These are phyloP conservation scores for Triangularia setosa DNA, from an alignment of 2,329 filamentous ascomycete species.

Conservation along the genomic window DNA sequence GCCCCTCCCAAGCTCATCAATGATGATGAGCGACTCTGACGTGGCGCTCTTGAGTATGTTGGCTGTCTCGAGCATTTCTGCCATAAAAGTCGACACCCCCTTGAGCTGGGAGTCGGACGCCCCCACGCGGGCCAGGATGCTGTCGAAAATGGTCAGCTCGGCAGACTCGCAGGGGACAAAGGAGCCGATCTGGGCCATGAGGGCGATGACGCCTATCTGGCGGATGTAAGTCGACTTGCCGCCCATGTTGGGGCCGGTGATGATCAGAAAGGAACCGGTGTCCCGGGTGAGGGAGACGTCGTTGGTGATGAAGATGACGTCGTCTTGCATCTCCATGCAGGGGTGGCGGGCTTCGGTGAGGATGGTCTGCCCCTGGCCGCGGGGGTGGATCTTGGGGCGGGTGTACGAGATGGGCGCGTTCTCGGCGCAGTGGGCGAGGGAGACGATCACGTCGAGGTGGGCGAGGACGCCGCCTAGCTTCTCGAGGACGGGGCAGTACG, in stretches of 20 bases:
- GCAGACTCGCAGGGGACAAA: constrained; percentile 91
- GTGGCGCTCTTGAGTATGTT: constrained; percentile 98
- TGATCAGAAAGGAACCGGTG: constrained; percentile 86
- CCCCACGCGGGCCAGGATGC: constrained; percentile 91
- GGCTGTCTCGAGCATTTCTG: constrained; percentile 97
- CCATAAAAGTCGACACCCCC: constrained; percentile 98
- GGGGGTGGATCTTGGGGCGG: constrained; percentile 82
- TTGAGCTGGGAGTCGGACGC: constrained; percentile 96
- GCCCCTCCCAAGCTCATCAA: constrained; percentile 93
- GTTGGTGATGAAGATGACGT: constrained; percentile 97
- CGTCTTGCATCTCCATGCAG: constrained; percentile 98
- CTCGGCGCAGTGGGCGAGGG: constrained; percentile 87
- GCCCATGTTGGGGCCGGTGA: constrained; percentile 98
- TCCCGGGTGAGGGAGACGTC: constrained; percentile 79
- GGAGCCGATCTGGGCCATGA: constrained; percentile 96
- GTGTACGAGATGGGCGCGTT: constrained; percentile 92
- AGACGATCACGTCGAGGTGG: constrained; percentile 91
- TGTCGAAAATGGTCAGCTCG: constrained; percentile 93
- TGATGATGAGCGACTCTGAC: constrained; percentile 92
- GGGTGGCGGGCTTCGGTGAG: constrained; percentile 93
- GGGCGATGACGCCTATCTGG: constrained; percentile 91
- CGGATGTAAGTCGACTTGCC: constrained; percentile 98
- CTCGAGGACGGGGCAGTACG: constrained; percentile 91
- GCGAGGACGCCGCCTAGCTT: constrained; percentile 82
- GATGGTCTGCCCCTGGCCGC: constrained; percentile 82